Evolutionary conservation across 805 yeast genomes (phyloP), one percentile per base, ranked within the genome.

Genomic region (Teunomyces atbi): DNA sequence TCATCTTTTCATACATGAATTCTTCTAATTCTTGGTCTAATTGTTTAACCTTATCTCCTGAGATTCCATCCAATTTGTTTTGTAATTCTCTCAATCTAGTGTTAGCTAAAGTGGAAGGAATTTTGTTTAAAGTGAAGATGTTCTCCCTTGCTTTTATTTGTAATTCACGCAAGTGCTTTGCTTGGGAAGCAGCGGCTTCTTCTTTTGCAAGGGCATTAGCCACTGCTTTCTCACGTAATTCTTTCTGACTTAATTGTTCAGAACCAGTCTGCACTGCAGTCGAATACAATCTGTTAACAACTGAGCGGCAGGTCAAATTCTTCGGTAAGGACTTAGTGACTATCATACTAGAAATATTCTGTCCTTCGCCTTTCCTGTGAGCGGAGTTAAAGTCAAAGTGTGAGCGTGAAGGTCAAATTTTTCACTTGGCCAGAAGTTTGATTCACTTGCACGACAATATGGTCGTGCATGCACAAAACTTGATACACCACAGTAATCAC

Each of bases 151-250:
- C 62, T 32, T 55, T 47, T 15, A 54, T 49, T 46, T 60, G 65
- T 46, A 67, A 59, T 48, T 69, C 69, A 16, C 71, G 58, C 36
- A 71, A 52, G 16, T 63, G 60, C 47, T 67, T 68, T 33, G 68
- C 65, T 42, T 53, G 64, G 13, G 66, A 64, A 29, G 61, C 52
- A n/a, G 65, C 67, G 48, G 66, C 74, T 58, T 70, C 74, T 45
- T 71, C 77, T 46, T 61, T 59, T 6, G 75, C 74, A n/a, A 69
- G 57, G 1, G 76, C 74, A 48, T 69, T 74, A 1, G 74, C 72
- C 38, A 71, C 50, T n/a, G 71, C 73, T 46, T 55, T 60, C 48
- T 71, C 76, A 52, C 76, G 65, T 32, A 65, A 48, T 40, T 64
- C 65, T 46, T 59, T 64, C 46, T 64, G 69, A 33, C 56, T 48